Percentiles rank a stretch among this genome's conserved stretches.
Conservation (phyloP, 495 filamentous ascomycete genomes). For the Thozetella sp. region DNA sequence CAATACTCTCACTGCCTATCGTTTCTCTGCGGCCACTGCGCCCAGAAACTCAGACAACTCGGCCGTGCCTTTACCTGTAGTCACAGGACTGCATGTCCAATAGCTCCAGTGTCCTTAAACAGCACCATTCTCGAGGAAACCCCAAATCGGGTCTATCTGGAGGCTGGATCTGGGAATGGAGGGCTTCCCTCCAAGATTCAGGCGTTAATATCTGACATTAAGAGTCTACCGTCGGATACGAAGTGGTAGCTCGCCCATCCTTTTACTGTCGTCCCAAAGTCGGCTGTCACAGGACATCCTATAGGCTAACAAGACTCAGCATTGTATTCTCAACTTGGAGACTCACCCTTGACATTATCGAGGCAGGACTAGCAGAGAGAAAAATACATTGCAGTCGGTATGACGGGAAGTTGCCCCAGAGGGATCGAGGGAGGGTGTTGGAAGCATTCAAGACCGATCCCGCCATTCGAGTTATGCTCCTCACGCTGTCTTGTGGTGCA, state of each 20-base stretch:
- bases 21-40: too few species aligned
- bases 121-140: slow-evolving; percentile 13
- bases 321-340: slow-evolving; percentile 49
- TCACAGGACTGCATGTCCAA: slow-evolving; percentile 18
- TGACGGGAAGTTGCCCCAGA: slow-evolving; percentile 41
- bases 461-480: slow-evolving; percentile 26
- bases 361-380: slow-evolving; percentile 28
- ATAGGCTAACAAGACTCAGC: slow-evolving; percentile 10
- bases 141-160: neutral
- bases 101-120: slow-evolving; percentile 18
- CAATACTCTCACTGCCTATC: too few species aligned
- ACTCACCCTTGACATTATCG: slow-evolving; percentile 40
- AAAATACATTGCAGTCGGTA: slow-evolving; percentile 31
- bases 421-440: slow-evolving; percentile 29
- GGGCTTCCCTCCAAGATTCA: slow-evolving; percentile 24
- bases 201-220: slow-evolving; percentile 19
- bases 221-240: slow-evolving; percentile 7
- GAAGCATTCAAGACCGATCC: slow-evolving; percentile 28
- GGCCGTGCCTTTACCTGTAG: slow-evolving; percentile 14
- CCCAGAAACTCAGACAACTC: slow-evolving; percentile 1
- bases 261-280: too few species aligned
- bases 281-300: too few species aligned
- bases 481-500: slow-evolving; percentile 42
- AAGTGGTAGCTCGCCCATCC: slow-evolving; percentile 20
- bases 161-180: neutral